Conservation (phyloP, 2,329 filamentous ascomycete genomes). For the Neoarthrinium moseri region DNA sequence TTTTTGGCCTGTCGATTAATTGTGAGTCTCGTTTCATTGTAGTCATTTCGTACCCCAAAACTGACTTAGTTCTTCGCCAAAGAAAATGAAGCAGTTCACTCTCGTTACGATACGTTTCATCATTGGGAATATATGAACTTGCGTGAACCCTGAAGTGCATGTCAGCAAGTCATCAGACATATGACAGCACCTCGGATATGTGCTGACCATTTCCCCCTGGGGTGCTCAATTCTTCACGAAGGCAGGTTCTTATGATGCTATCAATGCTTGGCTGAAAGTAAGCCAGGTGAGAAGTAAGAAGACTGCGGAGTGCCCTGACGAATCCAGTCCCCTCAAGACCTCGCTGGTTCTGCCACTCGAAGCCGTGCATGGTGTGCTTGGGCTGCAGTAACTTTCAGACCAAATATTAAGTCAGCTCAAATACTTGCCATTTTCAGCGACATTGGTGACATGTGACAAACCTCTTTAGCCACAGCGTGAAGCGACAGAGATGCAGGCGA, state of each 20-base stretch:
- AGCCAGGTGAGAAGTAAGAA: constrained; percentile 1
- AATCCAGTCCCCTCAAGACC: constrained; percentile 8
- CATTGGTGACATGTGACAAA: neutral
- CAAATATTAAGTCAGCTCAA: too few relatives aligned
- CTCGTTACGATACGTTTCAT: neutral
- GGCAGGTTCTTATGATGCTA: constrained; percentile 3
- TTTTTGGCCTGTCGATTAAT: neutral
- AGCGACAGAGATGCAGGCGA: neutral
- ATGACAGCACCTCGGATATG: neutral
- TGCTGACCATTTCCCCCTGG: neutral
- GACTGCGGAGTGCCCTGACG: constrained; percentile 4
- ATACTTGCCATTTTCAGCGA: too few relatives aligned
- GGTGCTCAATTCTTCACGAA: neutral
- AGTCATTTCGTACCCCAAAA: neutral
- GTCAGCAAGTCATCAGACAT: neutral
- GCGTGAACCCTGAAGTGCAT: constrained; percentile 3
- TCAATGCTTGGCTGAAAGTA: constrained; percentile 3
- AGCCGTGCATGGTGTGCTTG: constrained; percentile 8
- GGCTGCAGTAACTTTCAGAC: constrained; percentile 5
- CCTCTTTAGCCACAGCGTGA: constrained; percentile 7
- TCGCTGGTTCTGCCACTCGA: constrained; percentile 9
- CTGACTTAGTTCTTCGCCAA: neutral
- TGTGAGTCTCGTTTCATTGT: too few relatives aligned
- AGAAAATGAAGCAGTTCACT: constrained; percentile 1
- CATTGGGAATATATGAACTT: constrained; percentile 3